Evolutionary conservation across 179 eudicot species (phyloP).

Genomic region (Patellifolia procumbens): DNA sequence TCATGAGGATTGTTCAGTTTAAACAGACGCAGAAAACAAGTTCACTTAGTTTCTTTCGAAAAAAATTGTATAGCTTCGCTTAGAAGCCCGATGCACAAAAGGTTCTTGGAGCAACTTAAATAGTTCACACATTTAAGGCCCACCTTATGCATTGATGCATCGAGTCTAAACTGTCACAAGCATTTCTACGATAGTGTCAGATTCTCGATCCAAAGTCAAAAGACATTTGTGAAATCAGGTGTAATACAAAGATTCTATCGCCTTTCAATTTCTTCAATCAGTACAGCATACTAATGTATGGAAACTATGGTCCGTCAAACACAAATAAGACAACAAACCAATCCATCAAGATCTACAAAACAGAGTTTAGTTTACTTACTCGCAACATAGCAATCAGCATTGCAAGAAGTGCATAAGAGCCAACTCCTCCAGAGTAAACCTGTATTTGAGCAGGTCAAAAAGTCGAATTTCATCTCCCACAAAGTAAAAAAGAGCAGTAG

Average conservation of each 20-base stretch:
- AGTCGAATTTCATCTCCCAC: background rate
- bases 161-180: too few relatives aligned
- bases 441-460: conserved; percentile 21
- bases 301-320: background rate
- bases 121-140: too few relatives aligned
- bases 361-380: conserved; percentile 43
- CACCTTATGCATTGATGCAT: too few relatives aligned
- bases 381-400: conserved; percentile 96
- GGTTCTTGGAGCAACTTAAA: too few relatives aligned
- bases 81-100: too few relatives aligned
- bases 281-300: background rate
- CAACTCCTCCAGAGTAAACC: conserved; percentile 96
- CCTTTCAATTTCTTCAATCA: background rate
- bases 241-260: background rate
- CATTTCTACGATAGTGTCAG: too few relatives aligned
- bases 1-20: too few relatives aligned
- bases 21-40: too few relatives aligned
- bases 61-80: too few relatives aligned
- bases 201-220: background rate
- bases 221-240: background rate
- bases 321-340: background rate
- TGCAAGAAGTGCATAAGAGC: conserved; percentile 91
- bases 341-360: background rate
- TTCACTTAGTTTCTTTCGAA: too few relatives aligned
- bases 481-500: background rate